phyloP scores from a whole-genome alignment of 345 rosid genomes.

The Carallia brachiata region DNA sequence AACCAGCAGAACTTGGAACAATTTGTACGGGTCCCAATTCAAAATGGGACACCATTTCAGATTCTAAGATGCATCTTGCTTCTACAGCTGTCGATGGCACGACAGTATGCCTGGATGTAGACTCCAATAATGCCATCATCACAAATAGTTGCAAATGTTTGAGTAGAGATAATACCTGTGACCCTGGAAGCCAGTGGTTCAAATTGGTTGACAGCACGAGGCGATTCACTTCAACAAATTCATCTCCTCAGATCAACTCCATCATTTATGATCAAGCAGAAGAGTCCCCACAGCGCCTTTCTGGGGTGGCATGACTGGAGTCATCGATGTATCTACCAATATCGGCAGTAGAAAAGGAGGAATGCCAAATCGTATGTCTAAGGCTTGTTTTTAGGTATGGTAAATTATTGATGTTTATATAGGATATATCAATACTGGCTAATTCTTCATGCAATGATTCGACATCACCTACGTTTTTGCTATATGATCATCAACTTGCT shows the following conservation, averaged over 20 bases:
- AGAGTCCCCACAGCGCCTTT: constrained; percentile 13
- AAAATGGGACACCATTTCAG: constrained; percentile 66
- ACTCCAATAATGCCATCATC: constrained; percentile 36
- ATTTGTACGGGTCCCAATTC: constrained; percentile 46
- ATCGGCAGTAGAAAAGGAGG: background rate
- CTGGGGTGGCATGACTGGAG: constrained; percentile 1
- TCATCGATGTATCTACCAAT: no score
- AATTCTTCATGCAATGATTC: no score
- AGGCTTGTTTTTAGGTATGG: no score
- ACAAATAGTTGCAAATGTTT: constrained; percentile 55
- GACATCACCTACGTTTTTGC: no score
- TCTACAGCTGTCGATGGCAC: constrained; percentile 40
- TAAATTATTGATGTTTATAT: no score
- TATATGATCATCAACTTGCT: no score
- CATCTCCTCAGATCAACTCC: constrained; percentile 17
- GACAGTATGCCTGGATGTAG: constrained; percentile 72
- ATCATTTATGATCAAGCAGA: constrained; percentile 15
- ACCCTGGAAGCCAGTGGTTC: constrained; percentile 78
- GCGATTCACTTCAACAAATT: constrained; percentile 18
- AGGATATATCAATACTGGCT: no score
- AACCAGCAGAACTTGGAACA: constrained; percentile 42
- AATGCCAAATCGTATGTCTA: no score
- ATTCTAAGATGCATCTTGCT: constrained; percentile 79
- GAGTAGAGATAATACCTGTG: constrained; percentile 48
- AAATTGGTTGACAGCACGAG: constrained; percentile 58